Evolutionary conservation across 352 stramenopile genomes (phyloP).

Genomic region (Peronosclerospora sorghi): DNA sequence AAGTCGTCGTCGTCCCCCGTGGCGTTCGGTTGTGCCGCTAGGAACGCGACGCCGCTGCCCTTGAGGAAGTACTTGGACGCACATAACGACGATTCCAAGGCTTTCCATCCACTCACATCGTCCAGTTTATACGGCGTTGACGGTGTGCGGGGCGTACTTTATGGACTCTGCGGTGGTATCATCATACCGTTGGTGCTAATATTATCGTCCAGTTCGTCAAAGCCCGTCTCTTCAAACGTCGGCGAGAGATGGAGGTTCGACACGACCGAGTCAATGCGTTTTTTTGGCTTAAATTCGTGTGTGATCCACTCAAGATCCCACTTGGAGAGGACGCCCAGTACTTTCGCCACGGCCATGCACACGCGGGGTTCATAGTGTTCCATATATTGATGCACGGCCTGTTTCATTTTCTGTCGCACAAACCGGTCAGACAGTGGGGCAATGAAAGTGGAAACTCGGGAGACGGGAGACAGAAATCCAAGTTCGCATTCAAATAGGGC

Average conservation of each 20-base stretch:
- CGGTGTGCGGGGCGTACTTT: conserved; percentile 51
- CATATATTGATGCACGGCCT: conserved; percentile 40
- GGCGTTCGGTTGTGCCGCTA: conserved; percentile 13
- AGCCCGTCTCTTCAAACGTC: conserved; percentile 69
- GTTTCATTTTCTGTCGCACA: conserved; percentile 29
- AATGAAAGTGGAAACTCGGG: conserved; percentile 5
- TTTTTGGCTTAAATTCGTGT: conserved; percentile 48
- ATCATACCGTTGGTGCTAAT: conserved; percentile 72
- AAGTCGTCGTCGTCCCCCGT: conserved; percentile 3
- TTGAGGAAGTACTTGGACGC: conserved; percentile 81
- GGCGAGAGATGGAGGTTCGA: conserved; percentile 63
- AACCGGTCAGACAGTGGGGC: conserved; percentile 35
- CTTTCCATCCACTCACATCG: conserved; percentile 95
- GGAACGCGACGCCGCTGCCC: conserved; percentile 61
- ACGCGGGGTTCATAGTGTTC: conserved; percentile 83
- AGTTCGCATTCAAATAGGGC: conserved; percentile 17
- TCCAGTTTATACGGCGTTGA: conserved; percentile 84
- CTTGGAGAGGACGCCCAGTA: conserved; percentile 56
- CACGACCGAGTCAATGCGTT: conserved; percentile 67
- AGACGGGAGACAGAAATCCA: conserved; percentile 8
- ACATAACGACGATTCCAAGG: conserved; percentile 88
- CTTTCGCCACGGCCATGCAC: conserved; percentile 56
- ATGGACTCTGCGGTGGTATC: conserved; percentile 47
- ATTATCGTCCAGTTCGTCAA: conserved; percentile 72
- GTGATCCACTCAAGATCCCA: conserved; percentile 50